Conservation (phyloP, 805 yeast genomes). For the Saccharomycopsis sp. region DNA sequence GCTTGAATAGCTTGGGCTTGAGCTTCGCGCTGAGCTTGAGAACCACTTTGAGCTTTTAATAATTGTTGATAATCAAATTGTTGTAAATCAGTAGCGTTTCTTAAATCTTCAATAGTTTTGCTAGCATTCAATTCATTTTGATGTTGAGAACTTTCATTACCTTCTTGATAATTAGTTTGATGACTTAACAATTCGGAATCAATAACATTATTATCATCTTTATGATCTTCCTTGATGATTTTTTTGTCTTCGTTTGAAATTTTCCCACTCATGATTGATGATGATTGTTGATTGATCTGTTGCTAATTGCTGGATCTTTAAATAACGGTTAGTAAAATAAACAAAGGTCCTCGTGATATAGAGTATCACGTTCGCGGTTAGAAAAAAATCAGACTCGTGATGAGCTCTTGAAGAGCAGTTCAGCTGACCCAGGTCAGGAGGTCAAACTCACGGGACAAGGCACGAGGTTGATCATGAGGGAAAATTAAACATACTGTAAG, state of each 20-base stretch:
- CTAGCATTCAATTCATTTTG: slow-evolving; percentile 1
- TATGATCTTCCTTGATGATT: slow-evolving; percentile 1
- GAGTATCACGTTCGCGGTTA: no score
- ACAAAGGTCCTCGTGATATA: no score
- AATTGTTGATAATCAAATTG: slow-evolving; percentile 23
- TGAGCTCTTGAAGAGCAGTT: no score
- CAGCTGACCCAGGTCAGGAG: no score
- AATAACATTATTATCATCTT: slow-evolving; percentile 23
- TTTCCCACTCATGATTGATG: no score
- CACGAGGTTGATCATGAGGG: no score
- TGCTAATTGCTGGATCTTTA: no score
- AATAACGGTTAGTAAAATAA: no score
- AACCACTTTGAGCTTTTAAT: neutral
- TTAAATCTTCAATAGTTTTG: slow-evolving; percentile 13
- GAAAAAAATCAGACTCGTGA: no score
- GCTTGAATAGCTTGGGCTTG: slow-evolving; percentile 4
- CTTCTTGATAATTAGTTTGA: slow-evolving; percentile 20
- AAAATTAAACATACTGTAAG: no score
- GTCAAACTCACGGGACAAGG: no score
- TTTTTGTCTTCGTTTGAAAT: slow-evolving; percentile 2
- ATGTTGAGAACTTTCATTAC: neutral
- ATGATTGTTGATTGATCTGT: no score
- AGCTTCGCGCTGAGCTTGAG: slow-evolving; percentile 11
- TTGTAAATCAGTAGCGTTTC: slow-evolving; percentile 1
- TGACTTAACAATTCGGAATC: slow-evolving; percentile 35